phyloP scores from a whole-genome alignment of 768 basidiomycete species.

The Pleurotus ostreatus region DNA sequence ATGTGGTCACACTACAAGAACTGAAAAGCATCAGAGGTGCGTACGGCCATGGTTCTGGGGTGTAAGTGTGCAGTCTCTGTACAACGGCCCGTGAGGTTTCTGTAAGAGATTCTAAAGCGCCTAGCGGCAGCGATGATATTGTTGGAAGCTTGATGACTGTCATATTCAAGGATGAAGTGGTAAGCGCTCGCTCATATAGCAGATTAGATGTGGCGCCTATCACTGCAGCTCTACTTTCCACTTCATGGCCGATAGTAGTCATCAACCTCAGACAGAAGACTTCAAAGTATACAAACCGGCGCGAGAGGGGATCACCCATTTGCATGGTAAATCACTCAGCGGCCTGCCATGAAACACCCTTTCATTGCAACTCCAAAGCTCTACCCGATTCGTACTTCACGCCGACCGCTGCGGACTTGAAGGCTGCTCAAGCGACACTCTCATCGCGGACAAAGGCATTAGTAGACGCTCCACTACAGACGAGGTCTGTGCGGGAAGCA shows the following conservation, averaged over 20 bases:
- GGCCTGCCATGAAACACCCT: slow-evolving; percentile 1
- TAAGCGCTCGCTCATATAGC: not conserved
- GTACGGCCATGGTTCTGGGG: slow-evolving; percentile 4
- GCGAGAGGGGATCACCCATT: not conserved
- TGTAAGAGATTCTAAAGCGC: not conserved
- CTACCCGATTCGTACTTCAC: slow-evolving; percentile 75
- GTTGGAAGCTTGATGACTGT: not conserved
- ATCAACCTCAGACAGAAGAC: slow-evolving; percentile 1
- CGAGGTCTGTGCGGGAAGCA: slow-evolving; percentile 61
- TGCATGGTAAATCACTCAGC: not conserved
- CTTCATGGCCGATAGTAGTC: too few relatives aligned
- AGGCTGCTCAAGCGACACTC: slow-evolving; percentile 60
- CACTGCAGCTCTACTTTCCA: too few relatives aligned
- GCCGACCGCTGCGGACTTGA: slow-evolving; percentile 68
- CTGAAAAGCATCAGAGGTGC: not conserved
- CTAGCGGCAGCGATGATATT: not conserved
- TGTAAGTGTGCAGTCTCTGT: not conserved
- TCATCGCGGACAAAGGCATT: slow-evolving; percentile 59
- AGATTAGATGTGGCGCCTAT: not conserved
- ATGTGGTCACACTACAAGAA: too few relatives aligned
- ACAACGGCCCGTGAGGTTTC: not conserved
- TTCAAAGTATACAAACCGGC: slow-evolving; percentile 25
- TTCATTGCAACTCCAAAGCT: slow-evolving; percentile 21
- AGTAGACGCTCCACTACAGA: slow-evolving; percentile 65
- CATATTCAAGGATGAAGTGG: not conserved